Base-by-base conservation (phyloP, 2,329 filamentous ascomycete genomes). In the Aspergillus neotritici region DNA sequence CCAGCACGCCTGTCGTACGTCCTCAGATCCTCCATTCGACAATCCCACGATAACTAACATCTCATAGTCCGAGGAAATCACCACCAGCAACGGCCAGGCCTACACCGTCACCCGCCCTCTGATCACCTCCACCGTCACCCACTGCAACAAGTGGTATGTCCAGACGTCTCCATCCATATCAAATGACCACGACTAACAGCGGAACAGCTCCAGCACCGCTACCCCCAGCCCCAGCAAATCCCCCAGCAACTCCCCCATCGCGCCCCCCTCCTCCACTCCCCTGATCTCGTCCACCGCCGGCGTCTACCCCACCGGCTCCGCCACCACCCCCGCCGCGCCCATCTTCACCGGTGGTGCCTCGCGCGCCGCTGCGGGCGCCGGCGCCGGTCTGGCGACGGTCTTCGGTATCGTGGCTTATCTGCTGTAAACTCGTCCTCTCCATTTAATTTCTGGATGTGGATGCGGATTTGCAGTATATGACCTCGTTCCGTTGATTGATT, bases 81-180 rank as follows among this genome's bases (percentile, higher is more conserved):
- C 82, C 72, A 78, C 86, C 75, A 79, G 79, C 58, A 73, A 83
- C 75, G 84, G 83, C 77, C 78, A 25, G 11, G 15, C 82, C 57
- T 85, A 81, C 81, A 86, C 74, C 37, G 71, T 80, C 54, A 75
- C 73, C 40, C 67, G 72, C 60, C 71, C 78, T 48, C 65, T 76
- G 54, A 55, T 63, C 52, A 75, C 74, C 43, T 63, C 80, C 51
- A 79, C 75, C 55, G 72, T 83, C 52, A 65, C 64, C 52, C 56
- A 63, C 56, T 70, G 67, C 61, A 59, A 61, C 58, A 51, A 63
- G 55, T 68, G 68, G 66, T 69, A 64, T 55, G 62, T 41, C 31
- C 10, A 31, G 12, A 31, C 34, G 28, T 30, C 33, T 16, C 21
- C 14, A 37, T 31, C 12, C 29, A 12, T 9, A 40, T 30, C 17